Evolutionary conservation across 2,329 filamentous ascomycete species (phyloP).

Genomic region (Cytospora piceae): DNA sequence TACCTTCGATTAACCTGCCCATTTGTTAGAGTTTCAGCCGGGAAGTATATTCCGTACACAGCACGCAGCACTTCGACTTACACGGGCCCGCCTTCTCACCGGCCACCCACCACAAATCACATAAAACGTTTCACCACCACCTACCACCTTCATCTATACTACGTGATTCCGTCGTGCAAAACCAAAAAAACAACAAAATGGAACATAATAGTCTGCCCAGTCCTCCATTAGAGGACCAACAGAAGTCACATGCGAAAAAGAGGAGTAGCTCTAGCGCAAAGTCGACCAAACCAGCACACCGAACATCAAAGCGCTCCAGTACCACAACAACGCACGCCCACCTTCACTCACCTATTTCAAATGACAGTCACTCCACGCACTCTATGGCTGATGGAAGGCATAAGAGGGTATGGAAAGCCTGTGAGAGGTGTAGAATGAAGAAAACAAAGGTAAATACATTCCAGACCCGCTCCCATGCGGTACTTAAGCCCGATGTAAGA

Average conservation of each 20-base stretch:
- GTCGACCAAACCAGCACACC: constrained; percentile 54
- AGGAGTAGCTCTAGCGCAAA: constrained; percentile 50
- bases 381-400: constrained; percentile 57
- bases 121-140: neutral
- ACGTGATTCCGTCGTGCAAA: constrained; percentile 10
- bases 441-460: constrained; percentile 62
- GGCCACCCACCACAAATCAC: neutral
- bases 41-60: neutral
- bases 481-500: neutral
- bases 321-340: constrained; percentile 44
- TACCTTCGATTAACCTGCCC: neutral
- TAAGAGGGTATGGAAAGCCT: constrained; percentile 70
- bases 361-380: constrained; percentile 44
- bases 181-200: constrained; percentile 44
- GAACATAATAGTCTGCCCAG: constrained; percentile 54
- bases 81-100: constrained; percentile 8
- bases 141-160: neutral
- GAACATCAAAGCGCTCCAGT: constrained; percentile 55
- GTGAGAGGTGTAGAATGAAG: constrained; percentile 69
- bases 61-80: constrained; percentile 8
- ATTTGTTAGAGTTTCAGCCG: neutral
- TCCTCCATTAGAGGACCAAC: constrained; percentile 53
- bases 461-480: neutral
- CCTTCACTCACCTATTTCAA: constrained; percentile 42
- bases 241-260: constrained; percentile 42